phyloP scores from a whole-genome alignment of 2,329 filamentous ascomycete genomes.

The Aspergillus carbonarius region DNA sequence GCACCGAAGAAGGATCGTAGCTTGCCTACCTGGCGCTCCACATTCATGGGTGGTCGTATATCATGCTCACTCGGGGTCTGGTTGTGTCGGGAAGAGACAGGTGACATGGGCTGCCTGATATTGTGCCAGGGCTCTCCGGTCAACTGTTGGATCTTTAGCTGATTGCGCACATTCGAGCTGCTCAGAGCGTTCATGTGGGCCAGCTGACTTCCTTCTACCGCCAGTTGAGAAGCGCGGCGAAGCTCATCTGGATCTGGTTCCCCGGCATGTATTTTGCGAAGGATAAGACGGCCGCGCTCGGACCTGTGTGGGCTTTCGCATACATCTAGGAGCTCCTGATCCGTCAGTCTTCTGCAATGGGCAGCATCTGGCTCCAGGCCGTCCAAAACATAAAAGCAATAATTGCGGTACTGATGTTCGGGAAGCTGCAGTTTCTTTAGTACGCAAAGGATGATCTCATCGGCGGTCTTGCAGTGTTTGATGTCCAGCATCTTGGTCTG shows the following conservation, averaged over 20 bases:
- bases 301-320: conserved; percentile 82
- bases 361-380: conserved; percentile 79
- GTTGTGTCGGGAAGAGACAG: conserved; percentile 50
- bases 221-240: conserved; percentile 82
- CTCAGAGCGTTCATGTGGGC: conserved; percentile 63
- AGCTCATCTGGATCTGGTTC: conserved; percentile 86
- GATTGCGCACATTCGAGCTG: conserved; percentile 70
- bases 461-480: conserved; percentile 83
- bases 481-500: conserved; percentile 94
- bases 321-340: conserved; percentile 85
- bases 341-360: conserved; percentile 77
- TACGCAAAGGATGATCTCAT: conserved; percentile 88
- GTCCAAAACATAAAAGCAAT: conserved; percentile 92
- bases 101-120: conserved; percentile 83
- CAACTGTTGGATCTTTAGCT: conserved; percentile 83
- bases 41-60: conserved; percentile 20
- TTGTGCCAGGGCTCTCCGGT: conserved; percentile 84
- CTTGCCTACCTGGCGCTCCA: conserved; percentile 35
- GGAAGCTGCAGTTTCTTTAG: conserved; percentile 83
- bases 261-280: conserved; percentile 87
- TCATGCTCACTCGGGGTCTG: conserved; percentile 30
- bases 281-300: conserved; percentile 85
- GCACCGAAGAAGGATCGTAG: conserved; percentile 76
- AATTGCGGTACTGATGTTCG: conserved; percentile 89
- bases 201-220: conserved; percentile 79